A percentile compares a stretch with the other conserved stretches of the same genome.
Conservation (phyloP, 2,329 filamentous ascomycete species). For the Diplocarpon rosae region DNA sequence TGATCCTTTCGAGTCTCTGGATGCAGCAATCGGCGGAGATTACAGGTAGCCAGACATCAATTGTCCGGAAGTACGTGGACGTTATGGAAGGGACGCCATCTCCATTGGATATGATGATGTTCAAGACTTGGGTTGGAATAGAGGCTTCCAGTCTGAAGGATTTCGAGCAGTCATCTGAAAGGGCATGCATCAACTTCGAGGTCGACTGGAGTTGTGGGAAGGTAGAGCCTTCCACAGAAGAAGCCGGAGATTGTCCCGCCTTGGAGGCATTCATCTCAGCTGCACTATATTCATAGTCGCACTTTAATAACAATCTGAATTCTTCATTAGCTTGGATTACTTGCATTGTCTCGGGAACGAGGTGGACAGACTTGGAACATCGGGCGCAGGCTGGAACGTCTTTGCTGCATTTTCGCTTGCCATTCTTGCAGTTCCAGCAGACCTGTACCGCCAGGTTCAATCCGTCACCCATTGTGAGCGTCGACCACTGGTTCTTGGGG, state of each 20-base stretch:
- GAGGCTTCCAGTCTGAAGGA: conserved; percentile 2
- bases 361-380: conserved; percentile 13
- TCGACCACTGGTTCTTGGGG: not conserved
- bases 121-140: conserved; percentile 12
- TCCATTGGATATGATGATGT: conserved; percentile 10
- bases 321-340: conserved; percentile 1
- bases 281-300: conserved; percentile 13
- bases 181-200: conserved; percentile 6
- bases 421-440: conserved; percentile 17
- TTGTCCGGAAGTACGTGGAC: conserved; percentile 14
- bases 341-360: not conserved
- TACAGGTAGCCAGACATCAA: conserved; percentile 17
- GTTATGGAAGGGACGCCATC: conserved; percentile 10
- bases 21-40: conserved; percentile 9
- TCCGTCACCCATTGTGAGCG: not conserved
- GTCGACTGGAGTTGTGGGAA: conserved; percentile 9
- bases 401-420: conserved; percentile 18
- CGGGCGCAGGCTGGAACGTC: conserved; percentile 14
- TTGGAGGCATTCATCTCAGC: conserved; percentile 2
- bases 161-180: conserved; percentile 6
- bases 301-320: conserved; percentile 14
- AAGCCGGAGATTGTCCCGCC: conserved; percentile 7
- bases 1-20: conserved; percentile 10
- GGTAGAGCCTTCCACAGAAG: conserved; percentile 4
- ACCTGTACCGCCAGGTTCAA: conserved; percentile 9